These are phyloP conservation scores for Jaltomata sinuosa DNA, from an alignment of 257 asterid genomes.

Conservation along the genomic window DNA sequence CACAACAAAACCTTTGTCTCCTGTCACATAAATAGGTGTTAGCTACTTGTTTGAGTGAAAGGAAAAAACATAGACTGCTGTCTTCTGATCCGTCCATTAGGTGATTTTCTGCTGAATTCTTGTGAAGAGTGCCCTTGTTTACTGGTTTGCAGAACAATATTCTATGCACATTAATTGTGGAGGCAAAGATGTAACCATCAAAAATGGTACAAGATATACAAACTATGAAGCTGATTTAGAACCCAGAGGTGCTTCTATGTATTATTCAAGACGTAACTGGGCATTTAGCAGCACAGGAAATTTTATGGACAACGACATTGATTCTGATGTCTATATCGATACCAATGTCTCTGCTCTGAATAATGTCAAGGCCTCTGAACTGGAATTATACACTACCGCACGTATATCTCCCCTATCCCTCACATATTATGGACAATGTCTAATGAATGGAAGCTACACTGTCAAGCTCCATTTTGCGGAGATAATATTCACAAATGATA, in stretches of 20 bases:
- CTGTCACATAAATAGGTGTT: not conserved
- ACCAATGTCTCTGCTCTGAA: constrained; percentile 30
- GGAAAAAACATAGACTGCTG: too few relatives aligned
- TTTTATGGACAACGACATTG: constrained; percentile 63
- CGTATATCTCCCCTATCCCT: constrained; percentile 80
- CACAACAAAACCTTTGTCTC: not conserved
- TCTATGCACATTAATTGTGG: constrained; percentile 75
- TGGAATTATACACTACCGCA: constrained; percentile 54
- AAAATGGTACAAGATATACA: constrained; percentile 16
- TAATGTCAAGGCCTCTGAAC: constrained; percentile 20
- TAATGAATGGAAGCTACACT: constrained; percentile 71
- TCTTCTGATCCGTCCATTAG: not conserved
- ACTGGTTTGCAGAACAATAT: constrained; percentile 34
- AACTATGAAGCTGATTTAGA: constrained; percentile 59
- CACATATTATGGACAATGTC: constrained; percentile 82
- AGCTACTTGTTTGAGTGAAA: too few relatives aligned
- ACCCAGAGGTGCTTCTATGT: constrained; percentile 73
- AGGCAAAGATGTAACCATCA: constrained; percentile 37
- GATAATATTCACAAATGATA: constrained; percentile 60
- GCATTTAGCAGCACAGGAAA: constrained; percentile 94
- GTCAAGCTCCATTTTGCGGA: constrained; percentile 85
- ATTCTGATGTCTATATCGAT: constrained; percentile 48
- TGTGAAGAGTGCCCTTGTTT: not conserved
- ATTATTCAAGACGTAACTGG: constrained; percentile 50
- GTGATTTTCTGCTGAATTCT: not conserved